Evolutionary conservation across 129 eudicot species (phyloP), one percentile per base, ranked within the genome.

Genomic region (Chrysanthemum seticuspe): DNA sequence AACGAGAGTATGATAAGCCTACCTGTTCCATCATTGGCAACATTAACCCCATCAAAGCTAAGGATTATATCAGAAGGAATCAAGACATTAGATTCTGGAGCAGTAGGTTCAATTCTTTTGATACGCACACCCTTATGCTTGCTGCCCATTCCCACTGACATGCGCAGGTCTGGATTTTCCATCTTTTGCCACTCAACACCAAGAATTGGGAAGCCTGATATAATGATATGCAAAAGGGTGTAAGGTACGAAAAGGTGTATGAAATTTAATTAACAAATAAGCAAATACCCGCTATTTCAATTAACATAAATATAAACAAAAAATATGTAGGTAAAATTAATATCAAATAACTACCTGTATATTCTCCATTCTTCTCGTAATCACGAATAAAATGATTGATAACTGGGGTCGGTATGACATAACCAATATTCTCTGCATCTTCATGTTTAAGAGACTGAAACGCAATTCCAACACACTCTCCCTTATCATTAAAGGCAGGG

Each of bases 1-100:
- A 40, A 40, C 2, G 47, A 40, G 47, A 40, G 47, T 40, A 6
- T 7, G 47, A 40, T 40, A 40, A 40, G 47, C 72, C 62, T 16
- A 86, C 90, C 90, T 77, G 91, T 86, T 70, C 91, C 91, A 74
- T 86, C 91, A 80, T 86, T 83, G 78, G 91, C 85, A 57, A 86
- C 81, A 67, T 80, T 80, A 74, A 86, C 80, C 55, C 87, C 87
- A 74, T 86, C 87, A 67, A 83, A 86, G 67, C 87, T 86, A 59
- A 83, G 85, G 48, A 86, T 80, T 72, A 86, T 74, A 83, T 86
- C 91, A 67, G 83, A 80, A 52, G 83, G 80, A 63, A 70, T 77
- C 71, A 86, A 75, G 21, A 83, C 82, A 29, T 80, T 82, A 25
- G 83, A 86, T 51, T 80, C 91, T 13, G 91, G 85, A 83, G 90